Base-by-base conservation (phyloP, 176 grass and related monocot species). In the Rhynchospora breviuscula region DNA sequence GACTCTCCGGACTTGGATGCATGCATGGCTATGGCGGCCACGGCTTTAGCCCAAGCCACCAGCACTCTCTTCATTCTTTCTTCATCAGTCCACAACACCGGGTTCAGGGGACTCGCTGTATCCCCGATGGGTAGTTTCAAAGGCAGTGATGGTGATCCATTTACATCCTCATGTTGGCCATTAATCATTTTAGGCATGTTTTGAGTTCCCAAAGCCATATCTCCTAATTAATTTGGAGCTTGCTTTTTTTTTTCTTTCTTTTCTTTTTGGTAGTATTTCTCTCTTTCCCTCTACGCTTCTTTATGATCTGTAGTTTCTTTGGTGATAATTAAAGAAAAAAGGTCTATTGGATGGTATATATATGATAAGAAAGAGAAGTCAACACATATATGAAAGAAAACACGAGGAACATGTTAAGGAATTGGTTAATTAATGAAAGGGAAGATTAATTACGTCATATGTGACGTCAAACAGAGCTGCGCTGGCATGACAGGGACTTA, bases 11-110 rank as follows among this genome's bases (percentile, higher is more conserved):
- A 66, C 25, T 13, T 29, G 52, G 81, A 91, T 25, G 86, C 84
- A 56, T 31, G 21, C 29, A 66, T 22, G 53, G 61, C 75, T 85
- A 91, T 91, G 87, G 87, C 88, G 3, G 77, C 93, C 5, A 96
- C 93, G 17, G 89, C 89, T 89, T 93, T 96, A 12, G 93, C 89
- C 93, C 91, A 96, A 1, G 77, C 89, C 54, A 96, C 45, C 29
- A 93, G 86, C 85, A 93, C 89, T 75, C 71, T 86, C 87, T 96
- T 93, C 93, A 96, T 82, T 81, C 85, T 82, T 88, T 92, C 31
- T 59, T 96, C 89, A 73, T 96, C 87, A 23, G 58, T 49, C 91
- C 85, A 96, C 17, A 95, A 74, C 64, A 62, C 21, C 43, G 79
- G 85, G 29, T 96, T 89, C 74, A 96, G 67, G 14, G 59, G 46